Base-by-base conservation (phyloP, 495 filamentous ascomycete genomes). In the Bacidia rubella region DNA sequence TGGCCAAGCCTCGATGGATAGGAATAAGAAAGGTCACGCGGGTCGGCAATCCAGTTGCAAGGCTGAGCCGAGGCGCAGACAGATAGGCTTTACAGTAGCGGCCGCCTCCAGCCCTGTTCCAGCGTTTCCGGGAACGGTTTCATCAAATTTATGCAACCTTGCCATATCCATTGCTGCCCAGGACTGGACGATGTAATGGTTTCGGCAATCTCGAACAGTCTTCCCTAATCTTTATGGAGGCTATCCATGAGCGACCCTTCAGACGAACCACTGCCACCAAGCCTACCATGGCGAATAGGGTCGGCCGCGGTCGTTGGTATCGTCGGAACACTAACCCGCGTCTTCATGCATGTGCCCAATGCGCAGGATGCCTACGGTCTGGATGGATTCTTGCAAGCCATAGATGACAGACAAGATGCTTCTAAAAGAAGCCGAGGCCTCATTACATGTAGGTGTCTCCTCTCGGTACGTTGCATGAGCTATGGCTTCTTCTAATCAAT, bases 341-440 rank as follows among this genome's bases (percentile, higher is more conserved):
- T 62, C 25, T 76, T 75, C 47, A 61, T 76, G 41, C 68, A 65
- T 39, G 57, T 49, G 2, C 57, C 69, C 22, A 73, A 66, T 53
- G 64, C 63, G 25, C 66, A 70, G 22, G 81, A 92, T 57, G 75
- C 81, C 1, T 71, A 78, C 60, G 90, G 90, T 0, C 65, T 90
- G 32, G 78, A 85, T 12, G 60, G 69, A n/a, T 93, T 95, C 54
- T 68, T 87, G 11, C 72, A 83, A n/a, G 62, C 88, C 4, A 67
- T 93, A 17, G 87, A 94, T 59, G 73, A 75, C 41, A 75, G 90
- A 49, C 71, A 73, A 57, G 78, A 93, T 66, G 70, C 80, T 15
- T 75, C 81, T 43, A 71, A 72, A 56, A 77, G 90, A 58, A 69
- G 79, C 54, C 78, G 79, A 61, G 90, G 90, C 24, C 72, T 96